Conservation (phyloP, 2,329 filamentous ascomycete species). For the Plectosphaerella plurivora region DNA sequence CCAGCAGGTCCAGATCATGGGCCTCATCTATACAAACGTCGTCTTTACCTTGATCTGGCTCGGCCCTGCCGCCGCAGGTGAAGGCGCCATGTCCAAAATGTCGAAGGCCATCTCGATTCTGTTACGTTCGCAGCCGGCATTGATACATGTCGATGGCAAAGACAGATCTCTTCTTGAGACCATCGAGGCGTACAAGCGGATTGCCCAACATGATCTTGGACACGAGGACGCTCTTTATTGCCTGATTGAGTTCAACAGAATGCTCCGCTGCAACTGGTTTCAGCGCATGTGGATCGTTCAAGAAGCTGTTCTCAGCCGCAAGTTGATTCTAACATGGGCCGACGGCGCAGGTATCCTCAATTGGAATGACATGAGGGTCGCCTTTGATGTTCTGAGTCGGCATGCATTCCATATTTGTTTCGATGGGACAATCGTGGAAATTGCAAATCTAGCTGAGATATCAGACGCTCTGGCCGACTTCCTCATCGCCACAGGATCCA, state of each 20-base stretch:
- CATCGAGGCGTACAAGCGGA: neutral
- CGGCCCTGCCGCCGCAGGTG: conserved; percentile 4
- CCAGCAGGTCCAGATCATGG: conserved; percentile 21
- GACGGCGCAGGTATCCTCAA: no score
- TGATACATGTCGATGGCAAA: no score
- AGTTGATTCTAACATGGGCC: no score
- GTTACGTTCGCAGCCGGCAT: no score
- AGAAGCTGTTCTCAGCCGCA: conserved; percentile 13
- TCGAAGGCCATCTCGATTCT: neutral
- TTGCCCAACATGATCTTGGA: neutral
- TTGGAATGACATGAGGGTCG: no score
- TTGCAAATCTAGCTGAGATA: no score
- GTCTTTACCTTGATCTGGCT: conserved; percentile 19
- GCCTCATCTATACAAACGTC: conserved; percentile 18
- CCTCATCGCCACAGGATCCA: no score
- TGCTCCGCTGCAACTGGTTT: conserved; percentile 11
- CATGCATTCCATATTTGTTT: no score
- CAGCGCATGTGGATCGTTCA: conserved; percentile 19
- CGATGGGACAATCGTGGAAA: no score
- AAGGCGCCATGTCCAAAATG: conserved; percentile 1
- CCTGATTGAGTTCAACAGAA: neutral
- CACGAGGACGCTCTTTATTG: neutral
- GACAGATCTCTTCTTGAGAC: neutral
- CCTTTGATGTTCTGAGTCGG: no score
- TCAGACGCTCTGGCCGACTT: no score